These are phyloP conservation scores for Calonectria hawksworthii DNA, from an alignment of 2,329 filamentous ascomycete species.

Conservation along the genomic window DNA sequence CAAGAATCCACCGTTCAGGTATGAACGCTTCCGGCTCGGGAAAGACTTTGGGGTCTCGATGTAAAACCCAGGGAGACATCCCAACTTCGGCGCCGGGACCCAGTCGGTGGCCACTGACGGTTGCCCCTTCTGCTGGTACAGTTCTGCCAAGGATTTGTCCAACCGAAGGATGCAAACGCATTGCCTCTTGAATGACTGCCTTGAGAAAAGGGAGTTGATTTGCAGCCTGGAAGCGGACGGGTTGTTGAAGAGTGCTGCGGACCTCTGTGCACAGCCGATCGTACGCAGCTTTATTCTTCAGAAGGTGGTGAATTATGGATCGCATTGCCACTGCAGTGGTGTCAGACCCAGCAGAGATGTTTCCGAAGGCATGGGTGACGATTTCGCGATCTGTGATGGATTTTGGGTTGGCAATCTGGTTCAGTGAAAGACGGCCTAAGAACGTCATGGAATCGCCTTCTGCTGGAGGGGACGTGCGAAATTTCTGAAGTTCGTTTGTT, in stretches of 20 bases:
- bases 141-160: slow-evolving; percentile 12
- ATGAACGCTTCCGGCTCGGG: slow-evolving; percentile 10
- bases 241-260: not conserved
- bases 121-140: slow-evolving; percentile 4
- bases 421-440: slow-evolving; percentile 6
- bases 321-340: slow-evolving; percentile 20
- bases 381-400: slow-evolving; percentile 19
- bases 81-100: slow-evolving; percentile 14
- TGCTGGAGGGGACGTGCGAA: not conserved
- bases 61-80: slow-evolving; percentile 18
- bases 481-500: not conserved
- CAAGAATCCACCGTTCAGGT: slow-evolving; percentile 22
- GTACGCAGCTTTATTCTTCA: not conserved
- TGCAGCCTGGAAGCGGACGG: slow-evolving; percentile 2
- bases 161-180: slow-evolving; percentile 21
- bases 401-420: slow-evolving; percentile 1
- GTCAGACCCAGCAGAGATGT: slow-evolving; percentile 11
- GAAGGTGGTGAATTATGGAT: not conserved
- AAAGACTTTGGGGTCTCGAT: slow-evolving; percentile 13
- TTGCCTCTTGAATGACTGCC: slow-evolving; percentile 20
- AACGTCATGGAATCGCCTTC: slow-evolving; percentile 21
- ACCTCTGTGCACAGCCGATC: not conserved
- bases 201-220: slow-evolving; percentile 8
- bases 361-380: slow-evolving; percentile 16
- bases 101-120: not conserved